phyloP scores from a whole-genome alignment of 2,329 filamentous ascomycete species.

The Fusarium ambrosium region DNA sequence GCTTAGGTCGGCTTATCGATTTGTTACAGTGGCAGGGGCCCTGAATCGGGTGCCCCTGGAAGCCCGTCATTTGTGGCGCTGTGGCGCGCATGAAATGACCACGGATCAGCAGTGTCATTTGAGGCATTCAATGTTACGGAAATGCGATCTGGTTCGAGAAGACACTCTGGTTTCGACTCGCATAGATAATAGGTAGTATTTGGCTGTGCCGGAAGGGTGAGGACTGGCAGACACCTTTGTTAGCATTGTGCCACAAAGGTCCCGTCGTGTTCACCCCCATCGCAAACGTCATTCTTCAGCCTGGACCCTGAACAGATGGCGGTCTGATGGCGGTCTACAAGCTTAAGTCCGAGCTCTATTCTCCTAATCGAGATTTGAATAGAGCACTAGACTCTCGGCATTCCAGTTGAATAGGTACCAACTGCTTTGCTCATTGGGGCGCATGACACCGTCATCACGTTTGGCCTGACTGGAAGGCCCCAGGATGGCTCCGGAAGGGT shows the following conservation, averaged over 20 bases:
- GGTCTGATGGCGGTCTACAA: not conserved
- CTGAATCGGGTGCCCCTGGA: conserved; percentile 7
- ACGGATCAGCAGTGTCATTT: conserved; percentile 2
- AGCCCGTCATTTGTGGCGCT: conserved; percentile 16
- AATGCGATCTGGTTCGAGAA: conserved; percentile 1
- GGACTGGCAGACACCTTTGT: not conserved
- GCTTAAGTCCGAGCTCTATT: not conserved
- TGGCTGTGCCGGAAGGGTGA: not conserved
- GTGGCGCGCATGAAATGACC: conserved; percentile 21
- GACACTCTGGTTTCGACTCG: not conserved
- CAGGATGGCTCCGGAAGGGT: not conserved
- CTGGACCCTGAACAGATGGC: not conserved
- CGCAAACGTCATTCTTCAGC: conserved; percentile 13
- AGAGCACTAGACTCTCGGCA: not conserved
- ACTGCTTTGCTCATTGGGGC: not conserved
- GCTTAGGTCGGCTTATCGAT: conserved; percentile 43
- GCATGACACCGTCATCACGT: not conserved
- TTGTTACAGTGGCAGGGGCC: conserved; percentile 29
- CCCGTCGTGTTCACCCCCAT: not conserved
- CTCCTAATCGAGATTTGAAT: not conserved
- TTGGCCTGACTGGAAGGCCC: not conserved
- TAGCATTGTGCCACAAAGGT: not conserved
- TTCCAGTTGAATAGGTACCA: not conserved
- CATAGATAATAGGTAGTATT: not conserved
- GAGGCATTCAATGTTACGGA: conserved; percentile 24